Evolutionary conservation across 352 stramenopile genomes (phyloP), one percentile per base, ranked within the genome.

Genomic region (Phytophthora macrochlamydospora): DNA sequence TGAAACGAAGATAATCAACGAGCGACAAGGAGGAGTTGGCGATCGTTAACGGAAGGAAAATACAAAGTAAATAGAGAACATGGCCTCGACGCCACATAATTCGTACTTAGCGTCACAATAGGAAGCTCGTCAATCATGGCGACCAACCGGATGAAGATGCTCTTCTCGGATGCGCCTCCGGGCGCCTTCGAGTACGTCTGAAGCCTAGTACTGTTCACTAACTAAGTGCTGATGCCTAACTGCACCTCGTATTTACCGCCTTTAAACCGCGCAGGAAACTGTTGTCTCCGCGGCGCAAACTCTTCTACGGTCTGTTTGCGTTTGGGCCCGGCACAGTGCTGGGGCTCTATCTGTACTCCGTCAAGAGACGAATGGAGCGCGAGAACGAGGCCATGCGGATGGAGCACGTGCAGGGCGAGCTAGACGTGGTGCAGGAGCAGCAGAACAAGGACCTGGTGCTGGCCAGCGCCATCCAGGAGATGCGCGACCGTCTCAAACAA

Each of bases 91-190:
- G 18, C 18, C 18, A 24, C 18, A 24, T 24, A 24, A 24, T 24
- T 24, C 18, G 18, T 55, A 70, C 56, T 57, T 73, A 65, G 18
- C 14, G 3, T 18, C 13, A 30, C 3, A 1, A 33, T 2, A n/a
- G 1, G 40, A 14, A n/a, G 37, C 29, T n/a, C 7, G 28, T 24
- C 44, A 48, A 66, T 29, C 38, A 71, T 74, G 69, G 51, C 58
- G 3, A 57, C 53, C 18, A 35, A 59, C 32, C 78, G 79, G 63
- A 81, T 83, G 54, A 91, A 92, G 78, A 80, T 89, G 73, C 82
- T 94, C 70, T 91, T 94, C 63, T 75, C 71, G 51, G 75, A 90
- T 58, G 79, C 83, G 42, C 84, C 86, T 56, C 71, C 78, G n/a
- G 72, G 80, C 62, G 83, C 86, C 24, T 58, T 88, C 42, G 79